Conservation (phyloP, 192 early-diverging fungal species). For the Umbelopsis sp. region DNA sequence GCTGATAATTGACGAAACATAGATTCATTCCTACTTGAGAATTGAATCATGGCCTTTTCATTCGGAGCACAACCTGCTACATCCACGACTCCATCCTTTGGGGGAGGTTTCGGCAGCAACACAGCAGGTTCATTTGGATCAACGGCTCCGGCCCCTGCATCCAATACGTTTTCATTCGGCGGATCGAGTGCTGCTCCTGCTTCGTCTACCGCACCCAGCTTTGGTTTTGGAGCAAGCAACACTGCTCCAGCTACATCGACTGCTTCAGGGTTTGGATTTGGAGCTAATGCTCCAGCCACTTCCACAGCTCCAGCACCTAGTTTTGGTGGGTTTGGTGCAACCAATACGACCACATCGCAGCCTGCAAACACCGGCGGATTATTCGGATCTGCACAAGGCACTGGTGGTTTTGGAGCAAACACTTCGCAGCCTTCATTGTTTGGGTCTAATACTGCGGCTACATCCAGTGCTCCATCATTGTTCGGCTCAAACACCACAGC, state of each 20-base stretch:
- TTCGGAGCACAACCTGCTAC: conserved; percentile 22
- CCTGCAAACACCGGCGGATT: neutral
- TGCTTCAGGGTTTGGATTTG: conserved; percentile 23
- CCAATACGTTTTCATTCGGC: neutral
- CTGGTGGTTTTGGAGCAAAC: conserved; percentile 19
- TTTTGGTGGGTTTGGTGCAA: conserved; percentile 23
- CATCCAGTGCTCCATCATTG: conserved; percentile 1
- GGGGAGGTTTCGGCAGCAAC: neutral
- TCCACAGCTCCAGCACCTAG: conserved; percentile 15
- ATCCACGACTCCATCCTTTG: neutral
- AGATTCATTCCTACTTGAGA: too few species aligned
- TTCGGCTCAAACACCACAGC: conserved; percentile 1
- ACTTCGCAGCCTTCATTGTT: conserved; percentile 11
- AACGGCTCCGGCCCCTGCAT: conserved; percentile 1
- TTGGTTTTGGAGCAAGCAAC: conserved; percentile 19
- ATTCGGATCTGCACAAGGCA: neutral
- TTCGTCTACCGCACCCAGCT: neutral
- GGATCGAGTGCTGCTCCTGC: conserved; percentile 12
- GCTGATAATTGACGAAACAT: too few species aligned
- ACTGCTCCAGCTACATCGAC: conserved; percentile 1
- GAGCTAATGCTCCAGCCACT: conserved; percentile 12
- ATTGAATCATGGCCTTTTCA: conserved; percentile 18
- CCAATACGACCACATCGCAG: neutral
- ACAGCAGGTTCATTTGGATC: conserved; percentile 25
- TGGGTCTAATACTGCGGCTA: conserved; percentile 1